These are phyloP conservation scores for Tylopilus sp. DNA, from an alignment of 1,284 basidiomycete species.

Conservation along the genomic window DNA sequence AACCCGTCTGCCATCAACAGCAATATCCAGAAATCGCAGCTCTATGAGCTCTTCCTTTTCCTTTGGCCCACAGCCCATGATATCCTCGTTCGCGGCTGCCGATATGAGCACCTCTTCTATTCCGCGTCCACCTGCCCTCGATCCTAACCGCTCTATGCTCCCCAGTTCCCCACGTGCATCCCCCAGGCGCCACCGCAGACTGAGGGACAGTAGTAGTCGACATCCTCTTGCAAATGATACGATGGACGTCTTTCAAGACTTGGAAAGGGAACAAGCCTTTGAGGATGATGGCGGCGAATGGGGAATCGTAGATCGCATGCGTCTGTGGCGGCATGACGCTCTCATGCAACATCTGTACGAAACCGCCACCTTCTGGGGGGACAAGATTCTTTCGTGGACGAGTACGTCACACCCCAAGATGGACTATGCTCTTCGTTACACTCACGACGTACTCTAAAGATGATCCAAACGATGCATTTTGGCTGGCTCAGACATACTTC, in stretches of 20 bases:
- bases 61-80: constrained; percentile 67
- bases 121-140: constrained; percentile 53
- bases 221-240: constrained; percentile 74
- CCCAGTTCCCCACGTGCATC: constrained; percentile 65
- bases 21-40: constrained; percentile 40
- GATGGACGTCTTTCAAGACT: constrained; percentile 68
- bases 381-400: constrained; percentile 92
- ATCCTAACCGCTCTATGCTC: constrained; percentile 70
- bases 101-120: constrained; percentile 54
- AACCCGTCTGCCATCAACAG: constrained; percentile 29
- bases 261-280: constrained; percentile 52
- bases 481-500: constrained; percentile 97
- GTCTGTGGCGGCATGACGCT: constrained; percentile 95
- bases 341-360: constrained; percentile 97
- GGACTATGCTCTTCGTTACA: neutral
- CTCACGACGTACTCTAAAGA: constrained; percentile 43
- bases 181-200: constrained; percentile 47
- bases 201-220: constrained; percentile 46
- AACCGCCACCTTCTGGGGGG: constrained; percentile 97
- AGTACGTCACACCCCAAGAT: constrained; percentile 52
- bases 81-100: constrained; percentile 60
- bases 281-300: constrained; percentile 56
- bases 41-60: constrained; percentile 79
- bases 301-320: constrained; percentile 90
- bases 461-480: constrained; percentile 95